phyloP scores from a whole-genome alignment of 768 basidiomycete species.

The Coprinellus micaceus region DNA sequence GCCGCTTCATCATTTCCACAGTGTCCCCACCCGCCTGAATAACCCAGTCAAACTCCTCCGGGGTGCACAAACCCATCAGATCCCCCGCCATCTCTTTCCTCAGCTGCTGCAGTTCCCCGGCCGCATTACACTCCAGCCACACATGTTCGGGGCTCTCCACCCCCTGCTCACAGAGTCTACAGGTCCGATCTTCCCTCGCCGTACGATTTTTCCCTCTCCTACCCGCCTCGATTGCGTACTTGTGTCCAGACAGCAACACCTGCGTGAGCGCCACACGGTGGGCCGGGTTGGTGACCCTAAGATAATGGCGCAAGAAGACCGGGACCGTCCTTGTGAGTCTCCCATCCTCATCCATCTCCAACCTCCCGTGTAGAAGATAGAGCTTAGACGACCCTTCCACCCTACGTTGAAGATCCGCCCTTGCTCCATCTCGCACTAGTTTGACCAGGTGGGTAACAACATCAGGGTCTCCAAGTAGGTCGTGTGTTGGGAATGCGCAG shows the following conservation, averaged over 20 bases:
- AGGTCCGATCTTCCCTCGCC: background rate
- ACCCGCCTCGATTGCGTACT: background rate
- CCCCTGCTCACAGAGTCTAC: background rate
- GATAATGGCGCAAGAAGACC: background rate
- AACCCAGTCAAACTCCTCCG: background rate
- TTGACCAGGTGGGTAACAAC: background rate
- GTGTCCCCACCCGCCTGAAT: background rate
- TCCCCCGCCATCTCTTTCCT: background rate
- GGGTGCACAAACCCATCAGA: background rate
- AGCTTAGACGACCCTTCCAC: background rate
- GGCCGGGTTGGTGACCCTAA: background rate
- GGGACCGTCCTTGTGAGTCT: background rate
- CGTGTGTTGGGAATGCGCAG: background rate
- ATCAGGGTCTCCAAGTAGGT: background rate
- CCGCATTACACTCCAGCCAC: background rate
- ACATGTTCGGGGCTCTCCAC: background rate
- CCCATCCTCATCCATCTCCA: background rate
- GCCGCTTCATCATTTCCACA: background rate
- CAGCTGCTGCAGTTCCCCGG: background rate
- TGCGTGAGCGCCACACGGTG: background rate
- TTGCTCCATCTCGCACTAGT: background rate
- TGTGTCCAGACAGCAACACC: background rate
- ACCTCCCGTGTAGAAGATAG: background rate
- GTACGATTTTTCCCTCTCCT: background rate
- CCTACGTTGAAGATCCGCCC: background rate